Conservation (phyloP, 2,329 filamentous ascomycete species). For the Aspergillus unguis region DNA sequence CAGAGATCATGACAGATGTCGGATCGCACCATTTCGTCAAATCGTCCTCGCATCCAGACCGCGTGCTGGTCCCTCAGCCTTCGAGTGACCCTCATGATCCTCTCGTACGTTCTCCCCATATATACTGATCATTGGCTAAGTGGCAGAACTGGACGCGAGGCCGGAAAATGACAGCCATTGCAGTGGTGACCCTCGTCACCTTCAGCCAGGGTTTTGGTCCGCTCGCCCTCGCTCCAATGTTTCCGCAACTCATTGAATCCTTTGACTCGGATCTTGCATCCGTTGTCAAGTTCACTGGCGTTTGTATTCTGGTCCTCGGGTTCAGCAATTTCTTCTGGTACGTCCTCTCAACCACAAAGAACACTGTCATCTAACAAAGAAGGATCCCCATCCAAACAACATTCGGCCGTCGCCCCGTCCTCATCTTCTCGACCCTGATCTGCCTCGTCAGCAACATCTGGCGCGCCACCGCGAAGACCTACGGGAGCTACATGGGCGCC, state of each 20-base stretch:
- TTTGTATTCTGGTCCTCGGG: constrained; percentile 56
- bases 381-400: constrained; percentile 56
- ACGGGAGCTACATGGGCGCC: constrained; percentile 63
- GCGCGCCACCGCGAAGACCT: constrained; percentile 57
- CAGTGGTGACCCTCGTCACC: constrained; percentile 44
- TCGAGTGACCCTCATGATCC: constrained; percentile 48
- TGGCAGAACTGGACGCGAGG: constrained; percentile 47
- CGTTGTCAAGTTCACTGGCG: constrained; percentile 56
- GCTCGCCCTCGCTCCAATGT: constrained; percentile 57
- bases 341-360: too few relatives aligned
- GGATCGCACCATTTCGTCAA: constrained; percentile 64
- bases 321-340: constrained; percentile 61
- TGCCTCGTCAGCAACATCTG: constrained; percentile 55
- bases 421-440: constrained; percentile 52
- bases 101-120: constrained; percentile 26
- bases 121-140: too few relatives aligned
- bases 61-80: constrained; percentile 53
- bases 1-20: constrained; percentile 60
- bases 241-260: constrained; percentile 54
- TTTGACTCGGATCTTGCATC: constrained; percentile 54
- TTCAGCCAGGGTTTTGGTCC: constrained; percentile 57
- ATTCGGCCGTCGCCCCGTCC: constrained; percentile 54
- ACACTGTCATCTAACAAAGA: not conserved
- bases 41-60: constrained; percentile 36
- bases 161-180: constrained; percentile 52